A percentile compares a stretch with the other conserved stretches of the same genome.
These are phyloP conservation scores for Linderniella brevidens DNA, from an alignment of 257 asterid species.

Conservation along the genomic window DNA sequence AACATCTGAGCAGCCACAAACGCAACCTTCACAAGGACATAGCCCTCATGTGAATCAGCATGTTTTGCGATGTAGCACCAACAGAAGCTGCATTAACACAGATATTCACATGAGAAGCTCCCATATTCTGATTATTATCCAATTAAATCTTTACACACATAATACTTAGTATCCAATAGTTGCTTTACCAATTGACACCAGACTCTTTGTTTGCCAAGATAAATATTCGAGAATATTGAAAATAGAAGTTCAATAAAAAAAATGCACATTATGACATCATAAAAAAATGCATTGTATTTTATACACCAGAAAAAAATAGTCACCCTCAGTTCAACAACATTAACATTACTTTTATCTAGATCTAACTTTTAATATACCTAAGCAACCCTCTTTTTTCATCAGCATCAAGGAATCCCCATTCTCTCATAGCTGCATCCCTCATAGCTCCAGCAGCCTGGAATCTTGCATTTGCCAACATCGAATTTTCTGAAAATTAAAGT, in stretches of 20 bases:
- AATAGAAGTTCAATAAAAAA: too few species aligned
- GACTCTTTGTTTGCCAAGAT: too few species aligned
- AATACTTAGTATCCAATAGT: too few species aligned
- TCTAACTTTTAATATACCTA: conserved; percentile 31
- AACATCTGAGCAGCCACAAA: conserved; percentile 87
- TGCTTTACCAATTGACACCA: too few species aligned
- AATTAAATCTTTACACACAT: too few species aligned
- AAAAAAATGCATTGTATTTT: not conserved
- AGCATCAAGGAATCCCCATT: conserved; percentile 64
- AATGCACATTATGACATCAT: too few species aligned
- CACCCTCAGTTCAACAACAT: not conserved
- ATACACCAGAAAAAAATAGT: not conserved
- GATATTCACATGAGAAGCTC: too few species aligned
- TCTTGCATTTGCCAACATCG: conserved; percentile 72
- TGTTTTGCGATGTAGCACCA: conserved; percentile 56
- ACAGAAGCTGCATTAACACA: conserved; percentile 58
- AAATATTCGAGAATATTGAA: too few species aligned
- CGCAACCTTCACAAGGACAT: conserved; percentile 67
- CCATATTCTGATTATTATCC: too few species aligned
- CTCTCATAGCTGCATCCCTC: conserved; percentile 81
- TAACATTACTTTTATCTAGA: not conserved
- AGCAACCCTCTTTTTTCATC: conserved; percentile 60
- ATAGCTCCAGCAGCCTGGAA: conserved; percentile 98
- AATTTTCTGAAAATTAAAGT: conserved; percentile 51
- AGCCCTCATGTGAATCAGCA: conserved; percentile 66